Percentiles rank a stretch among this genome's conserved stretches.
Conservation (phyloP, 2,329 filamentous ascomycete species). For the Nigrospora sphaerica region DNA sequence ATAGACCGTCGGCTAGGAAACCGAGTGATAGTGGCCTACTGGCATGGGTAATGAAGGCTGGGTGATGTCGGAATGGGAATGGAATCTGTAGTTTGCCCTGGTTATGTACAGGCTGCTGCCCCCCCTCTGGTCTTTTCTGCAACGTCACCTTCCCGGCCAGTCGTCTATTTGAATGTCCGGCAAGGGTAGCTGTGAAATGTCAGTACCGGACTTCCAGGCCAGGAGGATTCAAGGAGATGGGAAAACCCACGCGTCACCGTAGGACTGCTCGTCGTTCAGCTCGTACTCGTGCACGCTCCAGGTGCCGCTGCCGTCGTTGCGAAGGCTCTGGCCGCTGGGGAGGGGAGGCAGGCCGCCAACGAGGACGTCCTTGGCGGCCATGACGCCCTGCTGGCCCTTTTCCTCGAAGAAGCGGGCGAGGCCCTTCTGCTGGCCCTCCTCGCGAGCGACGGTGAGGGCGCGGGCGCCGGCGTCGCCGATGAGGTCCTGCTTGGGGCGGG, state of each 20-base stretch:
- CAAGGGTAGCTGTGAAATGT: conserved; percentile 50
- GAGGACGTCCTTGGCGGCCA: conserved; percentile 51
- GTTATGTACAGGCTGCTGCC: no score
- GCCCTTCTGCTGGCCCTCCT: conserved; percentile 65
- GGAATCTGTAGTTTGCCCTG: no score
- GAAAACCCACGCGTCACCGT: conserved; percentile 57
- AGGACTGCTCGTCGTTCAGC: conserved; percentile 60
- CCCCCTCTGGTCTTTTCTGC: no score
- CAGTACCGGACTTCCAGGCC: conserved; percentile 15
- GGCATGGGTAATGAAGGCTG: no score
- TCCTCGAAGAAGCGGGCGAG: conserved; percentile 69
- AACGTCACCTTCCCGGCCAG: conserved; percentile 6
- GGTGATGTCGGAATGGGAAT: no score
- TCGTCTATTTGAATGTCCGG: conserved; percentile 50
- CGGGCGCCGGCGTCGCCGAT: conserved; percentile 63
- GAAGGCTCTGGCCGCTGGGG: conserved; percentile 61
- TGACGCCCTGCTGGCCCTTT: conserved; percentile 33
- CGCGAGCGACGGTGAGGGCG: conserved; percentile 67
- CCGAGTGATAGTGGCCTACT: no score
- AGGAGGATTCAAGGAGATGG: conserved; percentile 3
- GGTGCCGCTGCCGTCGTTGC: conserved; percentile 32
- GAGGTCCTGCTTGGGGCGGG: conserved; percentile 73
- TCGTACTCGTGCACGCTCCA: conserved; percentile 65
- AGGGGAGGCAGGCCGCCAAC: conserved; percentile 79
- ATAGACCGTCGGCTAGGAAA: no score